phyloP scores from a whole-genome alignment of 2,329 filamentous ascomycete species.

The Taxawa tesnikishii region DNA sequence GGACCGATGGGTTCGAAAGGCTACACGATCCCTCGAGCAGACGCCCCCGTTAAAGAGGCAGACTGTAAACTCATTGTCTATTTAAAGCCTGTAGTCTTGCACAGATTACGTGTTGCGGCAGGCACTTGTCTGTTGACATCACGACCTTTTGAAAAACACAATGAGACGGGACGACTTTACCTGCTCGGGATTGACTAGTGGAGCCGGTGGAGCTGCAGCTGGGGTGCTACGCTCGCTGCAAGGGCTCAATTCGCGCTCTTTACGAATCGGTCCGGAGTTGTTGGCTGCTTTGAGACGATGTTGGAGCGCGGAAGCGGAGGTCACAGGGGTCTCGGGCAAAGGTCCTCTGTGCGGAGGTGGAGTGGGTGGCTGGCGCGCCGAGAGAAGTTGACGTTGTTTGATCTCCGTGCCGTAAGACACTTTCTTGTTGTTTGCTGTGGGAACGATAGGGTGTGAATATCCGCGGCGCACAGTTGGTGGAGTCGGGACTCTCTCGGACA shows the following conservation, averaged over 20 bases:
- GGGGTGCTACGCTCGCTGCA: background rate
- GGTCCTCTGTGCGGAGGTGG: conserved; percentile 14
- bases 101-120: too few species aligned
- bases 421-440: conserved; percentile 10
- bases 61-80: too few species aligned
- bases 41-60: too few species aligned
- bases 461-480: conserved; percentile 15
- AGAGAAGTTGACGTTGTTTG: conserved; percentile 18
- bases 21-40: too few species aligned
- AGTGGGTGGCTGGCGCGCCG: conserved; percentile 16
- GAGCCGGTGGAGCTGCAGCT: background rate
- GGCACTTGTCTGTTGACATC: too few species aligned
- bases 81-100: too few species aligned
- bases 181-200: too few species aligned
- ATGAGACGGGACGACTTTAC: too few species aligned
- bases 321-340: conserved; percentile 4
- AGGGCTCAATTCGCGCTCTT: conserved; percentile 1
- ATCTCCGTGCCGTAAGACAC: conserved; percentile 11
- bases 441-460: conserved; percentile 19
- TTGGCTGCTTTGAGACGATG: background rate
- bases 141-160: too few species aligned
- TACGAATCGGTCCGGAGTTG: background rate
- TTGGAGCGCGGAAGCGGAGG: conserved; percentile 1
- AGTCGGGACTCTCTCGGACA: conserved; percentile 2
- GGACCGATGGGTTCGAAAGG: too few species aligned